Evolutionary conservation across 495 filamentous ascomycete genomes (phyloP).

Genomic region (Hypoxylon trugodes): DNA sequence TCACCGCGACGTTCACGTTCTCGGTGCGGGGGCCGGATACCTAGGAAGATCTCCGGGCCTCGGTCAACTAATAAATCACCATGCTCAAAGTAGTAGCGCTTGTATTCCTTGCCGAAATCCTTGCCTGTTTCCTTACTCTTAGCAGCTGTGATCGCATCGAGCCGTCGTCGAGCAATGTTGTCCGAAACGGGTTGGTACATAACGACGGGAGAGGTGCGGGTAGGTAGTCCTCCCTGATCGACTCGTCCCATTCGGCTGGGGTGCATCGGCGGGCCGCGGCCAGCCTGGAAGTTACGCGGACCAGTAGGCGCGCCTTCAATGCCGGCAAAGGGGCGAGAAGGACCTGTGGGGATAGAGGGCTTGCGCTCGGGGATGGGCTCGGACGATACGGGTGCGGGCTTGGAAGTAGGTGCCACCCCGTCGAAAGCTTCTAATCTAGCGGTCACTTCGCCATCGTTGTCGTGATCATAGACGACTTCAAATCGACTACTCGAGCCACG

Average conservation of each 20-base stretch:
- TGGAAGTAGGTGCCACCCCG: constrained; percentile 27
- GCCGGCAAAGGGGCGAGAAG: constrained; percentile 46
- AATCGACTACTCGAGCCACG: constrained; percentile 57
- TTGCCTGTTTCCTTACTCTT: constrained; percentile 58
- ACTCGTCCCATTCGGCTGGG: constrained; percentile 18
- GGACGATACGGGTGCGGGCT: constrained; percentile 24
- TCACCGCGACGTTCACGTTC: constrained; percentile 45
- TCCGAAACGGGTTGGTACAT: constrained; percentile 58
- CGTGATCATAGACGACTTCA: constrained; percentile 57
- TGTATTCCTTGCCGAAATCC: constrained; percentile 68
- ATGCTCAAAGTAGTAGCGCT: constrained; percentile 82
- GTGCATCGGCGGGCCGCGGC: constrained; percentile 24
- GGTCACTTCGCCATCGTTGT: constrained; percentile 61
- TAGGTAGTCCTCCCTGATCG: constrained; percentile 30
- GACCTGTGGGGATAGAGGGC: constrained; percentile 50
- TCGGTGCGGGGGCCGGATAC: constrained; percentile 61
- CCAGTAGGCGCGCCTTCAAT: constrained; percentile 55
- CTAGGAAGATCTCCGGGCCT: constrained; percentile 73
- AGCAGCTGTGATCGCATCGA: constrained; percentile 67
- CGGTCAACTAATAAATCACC: constrained; percentile 74
- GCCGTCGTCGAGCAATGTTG: constrained; percentile 66
- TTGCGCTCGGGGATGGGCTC: constrained; percentile 35
- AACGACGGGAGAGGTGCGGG: constrained; percentile 48
- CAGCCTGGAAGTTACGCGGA: constrained; percentile 41
- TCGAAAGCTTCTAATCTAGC: constrained; percentile 60